phyloP scores from a whole-genome alignment of 78 protist species.

The Emiliania huxleyi region DNA sequence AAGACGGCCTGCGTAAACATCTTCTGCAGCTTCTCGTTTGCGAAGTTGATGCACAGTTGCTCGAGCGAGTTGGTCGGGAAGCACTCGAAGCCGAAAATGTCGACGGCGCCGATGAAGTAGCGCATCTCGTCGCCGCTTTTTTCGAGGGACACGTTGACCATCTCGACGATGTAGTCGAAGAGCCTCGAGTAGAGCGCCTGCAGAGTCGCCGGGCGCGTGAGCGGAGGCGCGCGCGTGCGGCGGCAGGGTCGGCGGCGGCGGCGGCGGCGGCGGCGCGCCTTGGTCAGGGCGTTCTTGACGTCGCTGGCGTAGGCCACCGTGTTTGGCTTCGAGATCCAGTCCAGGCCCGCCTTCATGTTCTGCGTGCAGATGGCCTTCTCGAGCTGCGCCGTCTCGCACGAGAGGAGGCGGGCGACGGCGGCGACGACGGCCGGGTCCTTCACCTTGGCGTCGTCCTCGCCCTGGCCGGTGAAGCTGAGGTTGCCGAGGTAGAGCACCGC shows the following conservation, averaged over 20 bases:
- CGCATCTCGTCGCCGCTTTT: neutral
- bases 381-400: constrained; percentile 4
- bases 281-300: constrained; percentile 74
- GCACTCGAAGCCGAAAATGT: constrained; percentile 91
- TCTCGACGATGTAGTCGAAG: constrained; percentile 82
- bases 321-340: constrained; percentile 64
- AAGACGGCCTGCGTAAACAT: constrained; percentile 67
- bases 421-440: neutral
- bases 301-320: constrained; percentile 51
- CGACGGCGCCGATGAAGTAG: constrained; percentile 77
- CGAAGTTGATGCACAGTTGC: constrained; percentile 88
- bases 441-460: constrained; percentile 53
- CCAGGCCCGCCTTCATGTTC: constrained; percentile 44
- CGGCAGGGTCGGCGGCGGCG: neutral
- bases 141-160: constrained; percentile 70
- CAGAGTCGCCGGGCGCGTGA: neutral
- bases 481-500: constrained; percentile 82
- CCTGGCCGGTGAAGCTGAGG: constrained; percentile 56
- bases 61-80: constrained; percentile 82
- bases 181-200: constrained; percentile 87
- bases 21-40: constrained; percentile 91
- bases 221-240: neutral
- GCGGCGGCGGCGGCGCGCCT: neutral
- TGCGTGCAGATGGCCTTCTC: neutral
- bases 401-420: constrained; percentile 55